phyloP scores from a whole-genome alignment of 108 stramenopile genomes.

The Asterionellopsis glacialis region DNA sequence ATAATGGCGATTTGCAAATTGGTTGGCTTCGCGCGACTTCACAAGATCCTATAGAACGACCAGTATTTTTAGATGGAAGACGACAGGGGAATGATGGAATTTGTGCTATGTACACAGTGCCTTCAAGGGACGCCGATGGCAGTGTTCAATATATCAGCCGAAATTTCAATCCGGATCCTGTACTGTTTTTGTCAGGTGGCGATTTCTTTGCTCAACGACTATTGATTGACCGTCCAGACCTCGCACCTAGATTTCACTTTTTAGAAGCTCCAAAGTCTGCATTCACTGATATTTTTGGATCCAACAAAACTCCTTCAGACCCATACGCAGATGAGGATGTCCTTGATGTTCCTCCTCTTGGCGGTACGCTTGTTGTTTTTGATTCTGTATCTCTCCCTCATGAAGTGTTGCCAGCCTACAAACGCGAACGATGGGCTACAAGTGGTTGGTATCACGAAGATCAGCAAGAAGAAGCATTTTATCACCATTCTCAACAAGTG shows the following conservation, averaged over 20 bases:
- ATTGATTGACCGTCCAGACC: slow-evolving; percentile 14
- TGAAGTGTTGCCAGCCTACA: slow-evolving; percentile 45
- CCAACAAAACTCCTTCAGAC: background rate
- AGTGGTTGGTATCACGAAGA: slow-evolving; percentile 68
- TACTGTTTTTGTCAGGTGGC: slow-evolving; percentile 37
- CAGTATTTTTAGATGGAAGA: slow-evolving; percentile 52
- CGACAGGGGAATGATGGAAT: slow-evolving; percentile 32
- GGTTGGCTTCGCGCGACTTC: slow-evolving; percentile 46
- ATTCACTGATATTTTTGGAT: background rate
- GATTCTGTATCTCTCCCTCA: slow-evolving; percentile 63
- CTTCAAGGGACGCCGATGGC: slow-evolving; percentile 4
- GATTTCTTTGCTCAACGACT: slow-evolving; percentile 26
- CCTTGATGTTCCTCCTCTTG: slow-evolving; percentile 30
- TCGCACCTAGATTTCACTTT: slow-evolving; percentile 38
- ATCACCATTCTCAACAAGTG: no score
- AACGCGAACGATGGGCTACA: slow-evolving; percentile 45
- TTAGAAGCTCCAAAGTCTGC: slow-evolving; percentile 40
- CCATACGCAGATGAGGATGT: slow-evolving; percentile 12
- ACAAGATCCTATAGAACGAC: slow-evolving; percentile 39
- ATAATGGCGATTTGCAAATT: slow-evolving; percentile 58
- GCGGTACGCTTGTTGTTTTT: slow-evolving; percentile 50
- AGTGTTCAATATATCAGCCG: slow-evolving; percentile 34
- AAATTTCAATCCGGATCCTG: slow-evolving; percentile 42
- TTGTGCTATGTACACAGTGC: slow-evolving; percentile 43
- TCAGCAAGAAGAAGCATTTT: slow-evolving; percentile 22